A percentile compares a stretch with the other conserved stretches of the same genome.
Evolutionary conservation across 768 basidiomycete genomes (phyloP).

Genomic region (Rhizopogon vulgaris): DNA sequence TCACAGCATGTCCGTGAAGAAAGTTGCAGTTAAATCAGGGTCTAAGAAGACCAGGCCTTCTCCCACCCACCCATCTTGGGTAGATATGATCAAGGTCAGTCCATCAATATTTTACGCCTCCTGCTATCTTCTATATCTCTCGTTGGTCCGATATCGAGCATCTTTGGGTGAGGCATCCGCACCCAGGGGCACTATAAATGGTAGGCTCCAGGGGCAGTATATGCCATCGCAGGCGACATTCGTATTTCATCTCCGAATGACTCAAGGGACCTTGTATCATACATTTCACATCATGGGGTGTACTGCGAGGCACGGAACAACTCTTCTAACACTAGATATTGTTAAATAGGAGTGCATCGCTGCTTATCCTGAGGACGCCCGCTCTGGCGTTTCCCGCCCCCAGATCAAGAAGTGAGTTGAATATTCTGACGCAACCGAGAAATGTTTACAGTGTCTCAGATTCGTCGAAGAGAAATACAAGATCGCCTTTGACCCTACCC

Average conservation of each 20-base stretch:
- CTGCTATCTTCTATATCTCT: conserved; percentile 11
- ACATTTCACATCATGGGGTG: not conserved
- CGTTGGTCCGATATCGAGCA: conserved; percentile 3
- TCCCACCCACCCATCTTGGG: conserved; percentile 45
- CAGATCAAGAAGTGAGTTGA: conserved; percentile 84
- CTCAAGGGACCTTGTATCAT: not conserved
- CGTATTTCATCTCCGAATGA: not conserved
- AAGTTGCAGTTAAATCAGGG: conserved; percentile 41
- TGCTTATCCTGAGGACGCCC: conserved; percentile 66
- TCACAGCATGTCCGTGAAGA: conserved; percentile 33
- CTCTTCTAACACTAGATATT: not conserved
- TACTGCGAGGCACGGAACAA: not conserved
- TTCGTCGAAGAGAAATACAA: conserved; percentile 82
- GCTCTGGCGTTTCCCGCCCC: conserved; percentile 81
- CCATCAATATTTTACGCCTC: conserved; percentile 8
- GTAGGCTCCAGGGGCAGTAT: conserved; percentile 34
- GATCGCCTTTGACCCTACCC: conserved; percentile 72
- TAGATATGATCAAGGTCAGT: conserved; percentile 79
- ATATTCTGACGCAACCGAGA: conserved; percentile 11
- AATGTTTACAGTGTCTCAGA: conserved; percentile 32
- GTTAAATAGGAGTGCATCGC: conserved; percentile 73
- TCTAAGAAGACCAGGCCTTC: conserved; percentile 28
- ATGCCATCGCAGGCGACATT: not conserved
- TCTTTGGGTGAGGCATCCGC: conserved; percentile 2
- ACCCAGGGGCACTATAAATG: conserved; percentile 27